phyloP scores from a whole-genome alignment of 352 stramenopile species.

The Albugo candida region DNA sequence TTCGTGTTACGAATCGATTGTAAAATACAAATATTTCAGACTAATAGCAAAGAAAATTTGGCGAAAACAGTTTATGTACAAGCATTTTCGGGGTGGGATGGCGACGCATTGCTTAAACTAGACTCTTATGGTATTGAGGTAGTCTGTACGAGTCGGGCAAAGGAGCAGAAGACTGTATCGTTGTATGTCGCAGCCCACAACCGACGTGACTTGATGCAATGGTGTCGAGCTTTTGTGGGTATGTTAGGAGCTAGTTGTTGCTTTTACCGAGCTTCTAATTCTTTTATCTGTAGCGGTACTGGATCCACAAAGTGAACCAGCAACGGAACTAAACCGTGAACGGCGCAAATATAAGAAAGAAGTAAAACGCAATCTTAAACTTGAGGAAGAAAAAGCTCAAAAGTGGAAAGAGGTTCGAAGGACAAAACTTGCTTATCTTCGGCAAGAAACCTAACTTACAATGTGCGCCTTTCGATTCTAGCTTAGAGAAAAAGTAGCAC shows the following conservation, averaged over 20 bases:
- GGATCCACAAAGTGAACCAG: conserved; percentile 34
- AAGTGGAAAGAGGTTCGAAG: conserved; percentile 25
- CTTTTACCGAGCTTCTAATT: neutral
- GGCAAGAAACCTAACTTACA: too few relatives aligned
- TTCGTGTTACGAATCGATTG: conserved; percentile 59
- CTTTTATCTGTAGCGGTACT: conserved; percentile 25
- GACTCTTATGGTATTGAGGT: conserved; percentile 65
- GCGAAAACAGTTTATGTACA: conserved; percentile 28
- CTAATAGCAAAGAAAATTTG: conserved; percentile 13
- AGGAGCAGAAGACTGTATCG: conserved; percentile 3
- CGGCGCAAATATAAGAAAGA: conserved; percentile 34
- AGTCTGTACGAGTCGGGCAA: conserved; percentile 27
- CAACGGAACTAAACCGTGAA: conserved; percentile 34
- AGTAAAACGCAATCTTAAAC: conserved; percentile 29
- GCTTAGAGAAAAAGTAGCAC: conserved; percentile 25
- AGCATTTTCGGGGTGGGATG: conserved; percentile 64
- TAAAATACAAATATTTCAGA: conserved; percentile 58
- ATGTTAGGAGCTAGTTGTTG: neutral
- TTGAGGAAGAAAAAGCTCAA: conserved; percentile 41
- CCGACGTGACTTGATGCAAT: conserved; percentile 63
- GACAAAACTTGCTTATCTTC: too few relatives aligned
- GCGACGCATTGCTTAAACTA: conserved; percentile 39
- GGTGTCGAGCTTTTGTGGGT: conserved; percentile 53
- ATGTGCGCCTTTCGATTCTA: too few relatives aligned
- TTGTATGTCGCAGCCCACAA: conserved; percentile 62